A percentile compares a stretch with the other conserved stretches of the same genome.
phyloP scores from a whole-genome alignment of 257 asterid genomes.

The Salvia rosmarinus region DNA sequence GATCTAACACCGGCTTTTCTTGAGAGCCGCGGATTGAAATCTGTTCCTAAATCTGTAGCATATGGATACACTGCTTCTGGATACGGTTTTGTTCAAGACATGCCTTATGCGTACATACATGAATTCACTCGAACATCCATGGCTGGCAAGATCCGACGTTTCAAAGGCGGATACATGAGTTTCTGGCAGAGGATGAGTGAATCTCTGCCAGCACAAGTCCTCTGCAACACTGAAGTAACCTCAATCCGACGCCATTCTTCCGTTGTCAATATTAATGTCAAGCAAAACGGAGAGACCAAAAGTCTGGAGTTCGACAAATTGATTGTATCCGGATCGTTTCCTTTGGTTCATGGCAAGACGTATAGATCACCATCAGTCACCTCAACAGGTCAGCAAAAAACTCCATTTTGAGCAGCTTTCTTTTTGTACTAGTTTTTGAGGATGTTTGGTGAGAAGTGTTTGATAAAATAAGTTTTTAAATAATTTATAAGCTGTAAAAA shows the following conservation, averaged over 20 bases:
- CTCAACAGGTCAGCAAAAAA: slow-evolving; percentile 41
- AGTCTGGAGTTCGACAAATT: slow-evolving; percentile 63
- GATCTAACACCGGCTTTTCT: slow-evolving; percentile 69
- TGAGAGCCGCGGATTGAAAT: slow-evolving; percentile 55
- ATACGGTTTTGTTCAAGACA: slow-evolving; percentile 79
- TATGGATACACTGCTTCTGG: slow-evolving; percentile 91
- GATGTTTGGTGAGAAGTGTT: too few relatives aligned
- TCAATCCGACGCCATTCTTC: slow-evolving; percentile 52
- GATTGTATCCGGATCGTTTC: slow-evolving; percentile 72
- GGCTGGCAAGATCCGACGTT: slow-evolving; percentile 87
- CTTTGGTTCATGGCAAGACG: slow-evolving; percentile 57
- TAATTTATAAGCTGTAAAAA: too few relatives aligned
- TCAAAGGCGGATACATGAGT: slow-evolving; percentile 75
- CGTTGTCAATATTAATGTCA: slow-evolving; percentile 40
- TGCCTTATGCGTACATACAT: slow-evolving; percentile 79
- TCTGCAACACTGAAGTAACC: slow-evolving; percentile 67
- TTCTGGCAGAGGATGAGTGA: slow-evolving; percentile 66
- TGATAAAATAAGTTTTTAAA: too few relatives aligned
- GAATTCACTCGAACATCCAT: slow-evolving; percentile 82
- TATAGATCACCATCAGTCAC: slow-evolving; percentile 54
- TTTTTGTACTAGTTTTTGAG: neutral
- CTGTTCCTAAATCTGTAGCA: slow-evolving; percentile 75
- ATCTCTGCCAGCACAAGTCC: slow-evolving; percentile 56
- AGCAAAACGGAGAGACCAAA: slow-evolving; percentile 40
- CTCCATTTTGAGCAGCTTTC: neutral